phyloP scores from a whole-genome alignment of 257 asterid genomes.

The Echites panduratus region DNA sequence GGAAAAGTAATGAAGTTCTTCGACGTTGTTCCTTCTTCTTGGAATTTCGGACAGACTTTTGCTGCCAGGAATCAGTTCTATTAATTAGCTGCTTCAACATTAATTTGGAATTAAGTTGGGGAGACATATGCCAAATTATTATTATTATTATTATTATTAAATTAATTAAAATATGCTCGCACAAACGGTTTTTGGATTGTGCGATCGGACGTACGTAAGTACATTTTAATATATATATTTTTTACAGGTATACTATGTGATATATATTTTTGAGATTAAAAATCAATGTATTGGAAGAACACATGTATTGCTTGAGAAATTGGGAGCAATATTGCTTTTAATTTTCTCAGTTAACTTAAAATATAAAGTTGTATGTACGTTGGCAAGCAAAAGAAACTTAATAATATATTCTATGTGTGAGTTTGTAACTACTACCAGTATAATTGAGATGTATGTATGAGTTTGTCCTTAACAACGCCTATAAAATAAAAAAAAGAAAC shows the following conservation, averaged over 20 bases:
- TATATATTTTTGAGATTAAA: background rate
- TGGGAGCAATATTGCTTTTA: background rate
- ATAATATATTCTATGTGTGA: too few relatives aligned
- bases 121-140: background rate
- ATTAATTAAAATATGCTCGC: background rate
- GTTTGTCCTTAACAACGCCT: too few relatives aligned
- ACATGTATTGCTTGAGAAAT: background rate
- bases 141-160: too few relatives aligned
- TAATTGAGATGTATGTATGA: too few relatives aligned
- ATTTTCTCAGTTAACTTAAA: background rate
- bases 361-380: too few relatives aligned
- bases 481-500: too few relatives aligned
- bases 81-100: too few relatives aligned
- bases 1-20: slow-evolving; percentile 34
- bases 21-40: slow-evolving; percentile 54
- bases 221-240: background rate
- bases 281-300: background rate
- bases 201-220: background rate
- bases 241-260: background rate
- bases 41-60: slow-evolving; percentile 71
- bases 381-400: too few relatives aligned
- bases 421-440: too few relatives aligned
- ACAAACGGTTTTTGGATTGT: background rate
- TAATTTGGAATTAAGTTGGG: too few relatives aligned
- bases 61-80: slow-evolving; percentile 20